These are phyloP conservation scores for Phaseolus lunatus DNA, from an alignment of 306 rosid genomes.

Conservation along the genomic window DNA sequence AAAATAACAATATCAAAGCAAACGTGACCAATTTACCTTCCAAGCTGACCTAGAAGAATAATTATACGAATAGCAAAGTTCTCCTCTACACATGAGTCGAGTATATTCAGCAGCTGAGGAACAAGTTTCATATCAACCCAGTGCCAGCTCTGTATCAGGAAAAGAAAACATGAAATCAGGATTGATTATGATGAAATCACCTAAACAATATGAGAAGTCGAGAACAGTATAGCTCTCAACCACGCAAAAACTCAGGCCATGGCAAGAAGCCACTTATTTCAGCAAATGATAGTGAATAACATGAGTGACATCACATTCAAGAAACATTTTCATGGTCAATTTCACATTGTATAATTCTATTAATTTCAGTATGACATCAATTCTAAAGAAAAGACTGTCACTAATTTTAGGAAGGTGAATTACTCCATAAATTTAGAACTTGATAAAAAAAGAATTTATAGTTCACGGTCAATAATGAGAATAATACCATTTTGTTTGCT, in stretches of 20 bases:
- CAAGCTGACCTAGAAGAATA: conserved; percentile 88
- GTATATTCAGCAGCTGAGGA: conserved; percentile 63
- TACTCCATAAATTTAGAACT: conserved; percentile 21
- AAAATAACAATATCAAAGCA: conserved; percentile 27
- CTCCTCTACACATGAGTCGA: conserved; percentile 61
- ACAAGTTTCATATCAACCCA: conserved; percentile 66
- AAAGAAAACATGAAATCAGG: conserved; percentile 40
- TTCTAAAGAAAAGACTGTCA: background rate
- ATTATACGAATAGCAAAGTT: conserved; percentile 56
- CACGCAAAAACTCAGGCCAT: background rate
- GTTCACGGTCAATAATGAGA: conserved; percentile 35
- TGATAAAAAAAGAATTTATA: conserved; percentile 27
- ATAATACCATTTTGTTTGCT: conserved; percentile 69
- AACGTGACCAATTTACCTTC: conserved; percentile 66
- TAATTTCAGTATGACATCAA: conserved; percentile 3
- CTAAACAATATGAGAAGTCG: conserved; percentile 1
- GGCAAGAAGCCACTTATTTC: conserved; percentile 21
- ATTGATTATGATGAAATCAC: conserved; percentile 22
- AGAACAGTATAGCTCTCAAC: conserved; percentile 10
- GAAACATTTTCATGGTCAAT: conserved; percentile 12
- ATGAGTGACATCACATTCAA: background rate
- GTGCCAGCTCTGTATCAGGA: conserved; percentile 75
- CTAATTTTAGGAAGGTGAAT: background rate
- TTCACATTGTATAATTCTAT: conserved; percentile 26
- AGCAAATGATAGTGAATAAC: conserved; percentile 14